Evolutionary conservation across 768 basidiomycete genomes (phyloP).

Genomic region (Suillus ampliporus): DNA sequence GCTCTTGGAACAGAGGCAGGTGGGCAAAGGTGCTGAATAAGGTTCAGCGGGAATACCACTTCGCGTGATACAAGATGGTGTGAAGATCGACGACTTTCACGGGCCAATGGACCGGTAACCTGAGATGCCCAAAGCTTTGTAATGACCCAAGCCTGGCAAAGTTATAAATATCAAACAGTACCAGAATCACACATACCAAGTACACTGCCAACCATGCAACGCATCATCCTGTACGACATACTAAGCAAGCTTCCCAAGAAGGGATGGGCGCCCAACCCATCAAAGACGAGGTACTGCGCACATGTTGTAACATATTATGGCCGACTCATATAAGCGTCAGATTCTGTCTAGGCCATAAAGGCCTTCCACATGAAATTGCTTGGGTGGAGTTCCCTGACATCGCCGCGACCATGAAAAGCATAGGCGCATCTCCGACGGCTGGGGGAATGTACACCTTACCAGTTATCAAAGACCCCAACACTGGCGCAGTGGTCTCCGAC

Average conservation of each 20-base stretch:
- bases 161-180: neutral
- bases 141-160: neutral
- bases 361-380: constrained; percentile 48
- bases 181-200: neutral
- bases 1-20: constrained; percentile 9
- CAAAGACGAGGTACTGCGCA: constrained; percentile 7
- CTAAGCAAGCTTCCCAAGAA: neutral
- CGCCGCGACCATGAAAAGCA: constrained; percentile 19
- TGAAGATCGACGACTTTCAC: neutral
- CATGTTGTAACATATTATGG: neutral
- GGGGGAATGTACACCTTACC: constrained; percentile 47
- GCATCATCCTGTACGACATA: constrained; percentile 12
- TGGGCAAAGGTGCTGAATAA: constrained; percentile 10
- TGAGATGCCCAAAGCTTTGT: neutral
- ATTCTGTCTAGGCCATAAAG: constrained; percentile 40
- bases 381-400: constrained; percentile 59
- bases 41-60: constrained; percentile 2
- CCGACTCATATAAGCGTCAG: constrained; percentile 14
- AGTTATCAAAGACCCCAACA: constrained; percentile 48
- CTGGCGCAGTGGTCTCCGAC: constrained; percentile 42
- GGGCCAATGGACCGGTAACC: neutral
- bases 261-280: constrained; percentile 2
- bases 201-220: neutral
- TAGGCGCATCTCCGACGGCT: constrained; percentile 2
- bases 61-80: neutral